Percentiles rank a stretch among this genome's conserved stretches.
phyloP scores from a whole-genome alignment of 345 rosid genomes.

The Excoecaria cochinchinensis region DNA sequence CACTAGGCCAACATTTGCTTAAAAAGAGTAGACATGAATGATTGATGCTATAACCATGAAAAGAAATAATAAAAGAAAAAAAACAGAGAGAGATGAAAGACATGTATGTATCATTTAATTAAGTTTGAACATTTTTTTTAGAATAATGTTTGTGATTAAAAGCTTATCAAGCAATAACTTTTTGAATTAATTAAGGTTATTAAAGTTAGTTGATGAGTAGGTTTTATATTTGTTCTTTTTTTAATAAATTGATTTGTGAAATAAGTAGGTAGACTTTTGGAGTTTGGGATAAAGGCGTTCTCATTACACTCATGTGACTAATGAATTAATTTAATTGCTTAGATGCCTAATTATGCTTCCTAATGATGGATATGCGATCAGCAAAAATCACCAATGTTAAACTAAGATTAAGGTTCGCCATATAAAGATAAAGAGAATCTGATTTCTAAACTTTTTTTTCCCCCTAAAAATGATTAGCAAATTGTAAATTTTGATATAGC shows the following conservation, averaged over 20 bases:
- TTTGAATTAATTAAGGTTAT: slow-evolving; percentile 21
- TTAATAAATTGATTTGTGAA: background rate
- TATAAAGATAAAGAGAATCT: background rate
- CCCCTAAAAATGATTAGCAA: too few relatives aligned
- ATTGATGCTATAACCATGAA: slow-evolving; percentile 36
- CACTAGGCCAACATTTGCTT: slow-evolving; percentile 27
- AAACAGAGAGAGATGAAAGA: slow-evolving; percentile 24
- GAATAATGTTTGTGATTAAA: slow-evolving; percentile 23
- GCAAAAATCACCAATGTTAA: background rate
- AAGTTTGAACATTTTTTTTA: slow-evolving; percentile 29
- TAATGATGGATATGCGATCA: background rate
- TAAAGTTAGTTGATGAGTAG: slow-evolving; percentile 21
- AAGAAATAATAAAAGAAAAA: too few relatives aligned
- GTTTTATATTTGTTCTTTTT: slow-evolving; percentile 18
- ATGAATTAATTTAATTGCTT: background rate
- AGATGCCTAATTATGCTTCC: background rate
- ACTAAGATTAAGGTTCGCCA: too few relatives aligned
- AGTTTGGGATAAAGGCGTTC: slow-evolving; percentile 30
- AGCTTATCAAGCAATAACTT: slow-evolving; percentile 31
- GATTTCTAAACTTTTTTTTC: too few relatives aligned
- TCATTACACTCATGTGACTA: slow-evolving; percentile 52
- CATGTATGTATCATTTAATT: slow-evolving; percentile 31
- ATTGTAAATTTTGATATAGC: too few relatives aligned
- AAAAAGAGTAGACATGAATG: slow-evolving; percentile 38
- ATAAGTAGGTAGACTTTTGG: slow-evolving; percentile 10